phyloP scores from a whole-genome alignment of 495 filamentous ascomycete genomes.

The Penicillium steckii region DNA sequence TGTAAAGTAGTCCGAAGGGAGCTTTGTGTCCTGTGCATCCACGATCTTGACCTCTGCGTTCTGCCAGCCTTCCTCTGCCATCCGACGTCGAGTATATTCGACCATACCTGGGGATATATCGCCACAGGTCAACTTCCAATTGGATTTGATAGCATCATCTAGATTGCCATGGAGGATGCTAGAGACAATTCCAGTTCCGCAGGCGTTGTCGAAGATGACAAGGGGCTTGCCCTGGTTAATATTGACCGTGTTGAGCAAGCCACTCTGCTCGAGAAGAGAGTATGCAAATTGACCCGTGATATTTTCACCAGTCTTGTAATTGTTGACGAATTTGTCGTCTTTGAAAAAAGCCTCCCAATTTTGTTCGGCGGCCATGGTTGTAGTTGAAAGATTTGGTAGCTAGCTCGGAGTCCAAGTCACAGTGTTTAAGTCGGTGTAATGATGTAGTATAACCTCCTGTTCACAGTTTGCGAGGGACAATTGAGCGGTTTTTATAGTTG shows the following conservation, averaged over 20 bases:
- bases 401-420: not conserved
- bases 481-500: not conserved
- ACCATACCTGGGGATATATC: conserved; percentile 38
- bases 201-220: conserved; percentile 40
- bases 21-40: conserved; percentile 32
- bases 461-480: not conserved
- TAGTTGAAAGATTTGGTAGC: not conserved
- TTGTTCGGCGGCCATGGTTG: conserved; percentile 8
- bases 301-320: conserved; percentile 34
- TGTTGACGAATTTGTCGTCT: conserved; percentile 25
- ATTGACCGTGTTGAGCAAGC: conserved; percentile 17
- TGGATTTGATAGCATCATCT: conserved; percentile 14
- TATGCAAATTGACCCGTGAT: conserved; percentile 31
- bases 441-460: not conserved
- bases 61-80: conserved; percentile 31
- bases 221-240: conserved; percentile 18
- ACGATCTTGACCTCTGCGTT: conserved; percentile 29
- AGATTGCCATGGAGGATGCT: conserved; percentile 26
- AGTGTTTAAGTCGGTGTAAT: too few species aligned
- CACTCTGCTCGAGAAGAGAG: conserved; percentile 31
- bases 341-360: conserved; percentile 22
- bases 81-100: conserved; percentile 24
- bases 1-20: conserved; percentile 28
- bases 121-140: conserved; percentile 33
- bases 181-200: conserved; percentile 41